Conservation (phyloP, 2,329 filamentous ascomycete species). For the Botrytis porri region DNA sequence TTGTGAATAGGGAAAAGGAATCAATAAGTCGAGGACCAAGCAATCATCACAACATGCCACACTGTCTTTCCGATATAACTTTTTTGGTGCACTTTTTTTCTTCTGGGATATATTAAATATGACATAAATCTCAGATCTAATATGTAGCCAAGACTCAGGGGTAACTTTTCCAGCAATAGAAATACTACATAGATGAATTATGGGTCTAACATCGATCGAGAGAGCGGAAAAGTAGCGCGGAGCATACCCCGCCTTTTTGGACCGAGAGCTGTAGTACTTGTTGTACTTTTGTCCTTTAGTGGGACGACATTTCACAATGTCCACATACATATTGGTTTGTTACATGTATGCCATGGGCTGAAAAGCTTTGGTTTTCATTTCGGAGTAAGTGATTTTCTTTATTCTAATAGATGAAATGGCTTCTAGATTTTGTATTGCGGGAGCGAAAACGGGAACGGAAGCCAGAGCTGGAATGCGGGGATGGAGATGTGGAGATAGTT, state of each 20-base stretch:
- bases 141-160: constrained; percentile 8
- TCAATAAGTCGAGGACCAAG: not conserved
- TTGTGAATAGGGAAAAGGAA: constrained; percentile 3
- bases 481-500: not conserved
- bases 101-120: not conserved
- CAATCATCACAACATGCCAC: not conserved
- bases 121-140: not conserved
- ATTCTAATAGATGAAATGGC: not conserved
- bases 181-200: not conserved
- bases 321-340: not conserved
- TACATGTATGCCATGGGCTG: not conserved
- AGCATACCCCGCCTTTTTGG: constrained; percentile 11
- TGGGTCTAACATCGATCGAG: not conserved
- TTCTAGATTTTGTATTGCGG: not conserved
- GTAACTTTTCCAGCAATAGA: not conserved
- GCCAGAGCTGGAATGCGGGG: not conserved
- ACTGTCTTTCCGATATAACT: not conserved
- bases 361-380: not conserved
- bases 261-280: not conserved
- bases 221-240: not conserved
- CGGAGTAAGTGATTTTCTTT: not conserved
- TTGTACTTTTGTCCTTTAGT: not conserved
- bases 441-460: not conserved
- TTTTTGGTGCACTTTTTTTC: not conserved
- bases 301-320: not conserved